Conservation (phyloP, 345 rosid genomes). For the Ceriops decandra region DNA sequence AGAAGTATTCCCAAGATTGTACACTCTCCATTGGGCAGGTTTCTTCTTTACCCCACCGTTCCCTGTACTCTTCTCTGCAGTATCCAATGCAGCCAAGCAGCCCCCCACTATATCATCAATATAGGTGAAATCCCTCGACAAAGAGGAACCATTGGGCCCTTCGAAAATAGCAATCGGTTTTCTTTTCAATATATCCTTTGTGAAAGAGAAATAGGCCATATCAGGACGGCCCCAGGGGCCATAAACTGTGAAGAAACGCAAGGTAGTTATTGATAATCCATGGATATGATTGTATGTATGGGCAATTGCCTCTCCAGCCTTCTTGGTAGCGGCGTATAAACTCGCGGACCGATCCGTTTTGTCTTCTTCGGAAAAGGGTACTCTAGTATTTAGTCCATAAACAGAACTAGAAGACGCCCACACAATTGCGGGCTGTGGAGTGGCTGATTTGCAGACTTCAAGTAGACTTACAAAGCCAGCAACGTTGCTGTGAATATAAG, state of each 20-base stretch:
- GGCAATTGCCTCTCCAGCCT: conserved; percentile 90
- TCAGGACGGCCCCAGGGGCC: conserved; percentile 97
- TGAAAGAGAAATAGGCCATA: conserved; percentile 91
- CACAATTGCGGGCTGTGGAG: conserved; percentile 76
- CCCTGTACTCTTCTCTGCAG: conserved; percentile 91
- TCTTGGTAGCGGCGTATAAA: conserved; percentile 82
- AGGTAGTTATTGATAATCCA: conserved; percentile 72
- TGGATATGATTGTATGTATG: conserved; percentile 86
- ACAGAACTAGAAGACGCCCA: conserved; percentile 96
- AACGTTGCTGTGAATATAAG: conserved; percentile 79
- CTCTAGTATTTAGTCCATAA: conserved; percentile 74
- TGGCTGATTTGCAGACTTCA: conserved; percentile 70
- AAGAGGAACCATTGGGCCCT: conserved; percentile 57
- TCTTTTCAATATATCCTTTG: conserved; percentile 66
- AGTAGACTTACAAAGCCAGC: conserved; percentile 75
- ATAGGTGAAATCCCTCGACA: conserved; percentile 90
- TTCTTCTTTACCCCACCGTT: conserved; percentile 84
- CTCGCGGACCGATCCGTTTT: conserved; percentile 86
- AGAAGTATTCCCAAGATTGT: conserved; percentile 85
- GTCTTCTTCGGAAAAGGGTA: conserved; percentile 78
- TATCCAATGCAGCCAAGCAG: conserved; percentile 73
- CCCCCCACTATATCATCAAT: conserved; percentile 91
- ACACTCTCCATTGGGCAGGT: conserved; percentile 80
- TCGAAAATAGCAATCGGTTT: conserved; percentile 67
- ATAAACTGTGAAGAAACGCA: conserved; percentile 80